Conservation (phyloP, 352 stramenopile genomes). For the Pythium vanterpoolii region DNA sequence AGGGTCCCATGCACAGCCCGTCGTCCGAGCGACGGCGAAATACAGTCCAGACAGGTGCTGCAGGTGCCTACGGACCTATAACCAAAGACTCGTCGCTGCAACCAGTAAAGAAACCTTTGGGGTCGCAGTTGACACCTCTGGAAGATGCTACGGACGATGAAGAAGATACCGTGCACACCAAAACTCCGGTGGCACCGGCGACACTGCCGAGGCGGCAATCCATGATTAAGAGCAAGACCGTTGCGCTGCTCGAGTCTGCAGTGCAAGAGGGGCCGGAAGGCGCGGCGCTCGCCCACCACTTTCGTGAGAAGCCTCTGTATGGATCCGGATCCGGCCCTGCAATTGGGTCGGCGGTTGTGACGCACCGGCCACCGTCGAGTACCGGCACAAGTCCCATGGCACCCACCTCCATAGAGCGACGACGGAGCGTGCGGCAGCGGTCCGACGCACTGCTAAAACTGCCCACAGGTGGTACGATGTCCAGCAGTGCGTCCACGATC, state of each 20-base stretch:
- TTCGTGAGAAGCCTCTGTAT: conserved; percentile 24
- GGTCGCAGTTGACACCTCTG: neutral
- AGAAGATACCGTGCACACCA: conserved; percentile 2
- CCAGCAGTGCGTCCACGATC: conserved; percentile 29
- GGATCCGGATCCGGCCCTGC: neutral
- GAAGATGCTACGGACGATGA: neutral
- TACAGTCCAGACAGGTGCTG: conserved; percentile 5
- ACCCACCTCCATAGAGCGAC: conserved; percentile 10
- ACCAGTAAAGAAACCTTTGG: neutral
- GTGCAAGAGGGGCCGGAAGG: neutral
- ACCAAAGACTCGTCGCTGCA: neutral
- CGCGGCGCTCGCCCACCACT: neutral
- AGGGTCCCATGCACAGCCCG: neutral
- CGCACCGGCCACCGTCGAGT: neutral
- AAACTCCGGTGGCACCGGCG: neutral
- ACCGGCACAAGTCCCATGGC: neutral
- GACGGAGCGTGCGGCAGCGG: conserved; percentile 34
- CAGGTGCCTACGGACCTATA: neutral
- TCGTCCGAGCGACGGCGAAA: conserved; percentile 5
- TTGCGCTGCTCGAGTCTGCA: conserved; percentile 17
- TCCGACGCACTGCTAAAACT: conserved; percentile 24
- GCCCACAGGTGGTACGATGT: conserved; percentile 12
- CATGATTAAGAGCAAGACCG: conserved; percentile 24
- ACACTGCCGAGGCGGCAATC: conserved; percentile 7
- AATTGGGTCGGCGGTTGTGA: neutral